A percentile compares a stretch with the other conserved stretches of the same genome.
These are phyloP conservation scores for Talaromyces funiculosus DNA, from an alignment of 2,329 filamentous ascomycete genomes.

Conservation along the genomic window DNA sequence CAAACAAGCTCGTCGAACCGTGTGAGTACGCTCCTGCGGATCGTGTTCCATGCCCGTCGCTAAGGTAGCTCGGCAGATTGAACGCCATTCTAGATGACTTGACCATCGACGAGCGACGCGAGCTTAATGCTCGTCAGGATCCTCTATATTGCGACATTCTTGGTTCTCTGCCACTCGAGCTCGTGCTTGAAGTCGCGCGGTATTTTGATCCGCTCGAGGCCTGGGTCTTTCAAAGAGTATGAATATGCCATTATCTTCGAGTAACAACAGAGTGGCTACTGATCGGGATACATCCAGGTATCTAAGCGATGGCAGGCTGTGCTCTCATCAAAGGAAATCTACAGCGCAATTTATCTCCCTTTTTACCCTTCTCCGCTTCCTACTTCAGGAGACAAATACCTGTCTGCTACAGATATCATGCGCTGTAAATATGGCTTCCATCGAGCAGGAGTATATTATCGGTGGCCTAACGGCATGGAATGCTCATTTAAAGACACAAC, in stretches of 20 bases:
- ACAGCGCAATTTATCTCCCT: conserved; percentile 15
- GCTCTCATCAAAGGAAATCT: conserved; percentile 23
- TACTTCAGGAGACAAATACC: background rate
- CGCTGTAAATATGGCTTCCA: background rate
- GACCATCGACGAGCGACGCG: conserved; percentile 26
- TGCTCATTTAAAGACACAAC: background rate
- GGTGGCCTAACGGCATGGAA: background rate
- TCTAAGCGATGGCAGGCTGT: conserved; percentile 29
- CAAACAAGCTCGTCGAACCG: conserved; percentile 19
- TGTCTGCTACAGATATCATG: background rate
- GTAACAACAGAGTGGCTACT: background rate
- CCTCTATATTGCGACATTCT: conserved; percentile 31
- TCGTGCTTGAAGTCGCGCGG: conserved; percentile 24
- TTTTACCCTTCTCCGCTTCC: conserved; percentile 11
- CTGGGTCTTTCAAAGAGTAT: conserved; percentile 27
- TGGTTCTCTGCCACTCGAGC: conserved; percentile 27
- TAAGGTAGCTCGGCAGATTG: conserved; percentile 19
- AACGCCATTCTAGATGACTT: conserved; percentile 26
- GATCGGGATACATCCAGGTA: conserved; percentile 21
- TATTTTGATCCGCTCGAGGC: conserved; percentile 26
- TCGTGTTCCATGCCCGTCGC: background rate
- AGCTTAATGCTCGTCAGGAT: conserved; percentile 20
- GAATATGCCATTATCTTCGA: background rate
- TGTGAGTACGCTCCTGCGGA: conserved; percentile 13
- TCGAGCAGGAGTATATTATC: background rate